These are phyloP conservation scores for Musa schizocarpa DNA, from an alignment of 176 grass and related monocot genomes.

Conservation along the genomic window DNA sequence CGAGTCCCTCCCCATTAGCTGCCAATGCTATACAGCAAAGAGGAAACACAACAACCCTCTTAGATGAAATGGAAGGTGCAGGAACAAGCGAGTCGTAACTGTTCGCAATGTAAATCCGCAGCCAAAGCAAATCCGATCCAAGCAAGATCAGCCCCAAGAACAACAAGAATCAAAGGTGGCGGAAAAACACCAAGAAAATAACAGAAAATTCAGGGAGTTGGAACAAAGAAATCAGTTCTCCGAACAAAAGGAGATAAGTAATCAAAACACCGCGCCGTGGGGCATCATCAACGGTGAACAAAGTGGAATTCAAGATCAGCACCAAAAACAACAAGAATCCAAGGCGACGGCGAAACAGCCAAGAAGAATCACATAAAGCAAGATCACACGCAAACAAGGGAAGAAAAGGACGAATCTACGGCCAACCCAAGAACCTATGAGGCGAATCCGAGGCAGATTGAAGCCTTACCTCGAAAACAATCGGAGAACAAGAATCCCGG, in stretches of 20 bases:
- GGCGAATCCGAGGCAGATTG: background rate
- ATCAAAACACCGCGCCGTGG: no score
- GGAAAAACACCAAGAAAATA: background rate
- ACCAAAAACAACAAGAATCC: background rate
- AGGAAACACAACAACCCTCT: background rate
- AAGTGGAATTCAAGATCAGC: no score
- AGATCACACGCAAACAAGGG: background rate
- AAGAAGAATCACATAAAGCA: background rate
- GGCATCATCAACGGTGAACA: no score
- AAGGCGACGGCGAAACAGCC: background rate
- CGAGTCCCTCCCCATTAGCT: slow-evolving; percentile 73
- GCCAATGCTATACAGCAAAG: background rate
- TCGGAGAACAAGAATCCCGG: background rate
- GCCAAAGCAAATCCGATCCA: background rate
- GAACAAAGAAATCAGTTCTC: no score
- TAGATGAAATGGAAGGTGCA: background rate
- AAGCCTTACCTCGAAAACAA: background rate
- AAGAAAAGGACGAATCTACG: background rate
- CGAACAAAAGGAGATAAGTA: no score
- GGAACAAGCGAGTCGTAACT: background rate
- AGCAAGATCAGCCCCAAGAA: background rate
- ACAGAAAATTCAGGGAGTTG: background rate
- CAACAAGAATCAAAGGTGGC: background rate
- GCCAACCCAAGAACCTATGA: background rate
- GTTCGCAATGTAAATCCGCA: background rate